Percentiles rank a stretch among this genome's conserved stretches.
These are phyloP conservation scores for Davidsoniella australis DNA, from an alignment of 2,329 filamentous ascomycete species.

Conservation along the genomic window DNA sequence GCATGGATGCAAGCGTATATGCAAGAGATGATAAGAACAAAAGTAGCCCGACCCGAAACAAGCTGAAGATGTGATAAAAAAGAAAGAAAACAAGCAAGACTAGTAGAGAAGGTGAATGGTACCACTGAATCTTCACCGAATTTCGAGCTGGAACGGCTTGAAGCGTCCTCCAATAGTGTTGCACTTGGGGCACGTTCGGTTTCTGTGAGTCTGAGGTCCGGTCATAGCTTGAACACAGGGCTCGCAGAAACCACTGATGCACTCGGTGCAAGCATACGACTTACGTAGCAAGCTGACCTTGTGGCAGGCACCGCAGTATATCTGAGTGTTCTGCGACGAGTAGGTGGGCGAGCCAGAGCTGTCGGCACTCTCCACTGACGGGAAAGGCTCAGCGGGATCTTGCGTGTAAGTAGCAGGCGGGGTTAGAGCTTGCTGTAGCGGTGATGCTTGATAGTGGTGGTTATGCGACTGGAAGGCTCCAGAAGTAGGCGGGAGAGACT, in stretches of 20 bases:
- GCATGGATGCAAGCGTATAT: too few species aligned
- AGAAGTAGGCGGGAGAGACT: constrained; percentile 41
- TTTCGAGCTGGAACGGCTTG: constrained; percentile 73
- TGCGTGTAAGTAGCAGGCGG: constrained; percentile 53
- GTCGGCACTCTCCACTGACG: constrained; percentile 69
- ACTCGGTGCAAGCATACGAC: constrained; percentile 89
- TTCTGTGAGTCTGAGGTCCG: constrained; percentile 50
- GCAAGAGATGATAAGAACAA: constrained; percentile 6
- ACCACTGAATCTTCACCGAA: constrained; percentile 36
- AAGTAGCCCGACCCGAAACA: neutral
- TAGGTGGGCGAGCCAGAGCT: constrained; percentile 56
- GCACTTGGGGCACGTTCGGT: constrained; percentile 63
- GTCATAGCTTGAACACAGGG: constrained; percentile 72
- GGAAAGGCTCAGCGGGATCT: constrained; percentile 61
- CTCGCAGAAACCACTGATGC: constrained; percentile 81
- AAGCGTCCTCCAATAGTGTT: constrained; percentile 64
- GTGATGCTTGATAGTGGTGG: constrained; percentile 62
- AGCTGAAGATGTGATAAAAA: constrained; percentile 10
- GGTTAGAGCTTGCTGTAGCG: constrained; percentile 76
- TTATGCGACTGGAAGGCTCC: constrained; percentile 37
- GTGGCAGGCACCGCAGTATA: constrained; percentile 82
- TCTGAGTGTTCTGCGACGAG: constrained; percentile 64
- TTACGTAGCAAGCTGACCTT: constrained; percentile 60
- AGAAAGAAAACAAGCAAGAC: neutral
- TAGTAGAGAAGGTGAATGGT: constrained; percentile 13